Percentiles rank a stretch among this genome's conserved stretches.
Conservation (phyloP, 805 yeast genomes). For the Clavispora asparagi region DNA sequence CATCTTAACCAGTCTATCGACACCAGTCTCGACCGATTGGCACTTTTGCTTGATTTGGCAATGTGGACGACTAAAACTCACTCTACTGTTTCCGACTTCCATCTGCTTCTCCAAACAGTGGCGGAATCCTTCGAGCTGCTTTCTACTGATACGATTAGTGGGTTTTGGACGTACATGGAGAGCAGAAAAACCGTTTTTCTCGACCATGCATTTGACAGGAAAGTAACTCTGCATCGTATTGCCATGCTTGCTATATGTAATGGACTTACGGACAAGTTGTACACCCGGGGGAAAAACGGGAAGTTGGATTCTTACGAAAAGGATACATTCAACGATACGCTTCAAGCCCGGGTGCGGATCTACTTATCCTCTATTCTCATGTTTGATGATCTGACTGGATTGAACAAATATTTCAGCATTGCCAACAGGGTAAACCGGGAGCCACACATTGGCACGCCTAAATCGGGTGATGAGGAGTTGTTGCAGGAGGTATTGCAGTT, state of each 20-base stretch:
- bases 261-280: constrained; percentile 29
- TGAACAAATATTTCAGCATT: constrained; percentile 33
- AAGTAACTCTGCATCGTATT: constrained; percentile 30
- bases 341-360: constrained; percentile 31
- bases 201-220: constrained; percentile 22
- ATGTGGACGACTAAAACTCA: constrained; percentile 14
- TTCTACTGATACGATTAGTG: constrained; percentile 16
- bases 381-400: constrained; percentile 41
- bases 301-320: constrained; percentile 27
- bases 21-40: background rate
- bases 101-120: constrained; percentile 19
- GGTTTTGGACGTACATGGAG: constrained; percentile 37
- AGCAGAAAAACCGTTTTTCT: constrained; percentile 21
- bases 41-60: constrained; percentile 22
- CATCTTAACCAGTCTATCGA: background rate
- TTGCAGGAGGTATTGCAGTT: constrained; percentile 29
- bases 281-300: constrained; percentile 14
- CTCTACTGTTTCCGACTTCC: constrained; percentile 13
- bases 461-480: constrained; percentile 20
- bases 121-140: constrained; percentile 19
- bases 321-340: constrained; percentile 35
- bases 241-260: constrained; percentile 37
- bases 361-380: constrained; percentile 30
- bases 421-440: constrained; percentile 25
- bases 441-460: constrained; percentile 16